These are phyloP conservation scores for Zizania palustris DNA, from an alignment of 202 grass and related monocot species.

Conservation along the genomic window DNA sequence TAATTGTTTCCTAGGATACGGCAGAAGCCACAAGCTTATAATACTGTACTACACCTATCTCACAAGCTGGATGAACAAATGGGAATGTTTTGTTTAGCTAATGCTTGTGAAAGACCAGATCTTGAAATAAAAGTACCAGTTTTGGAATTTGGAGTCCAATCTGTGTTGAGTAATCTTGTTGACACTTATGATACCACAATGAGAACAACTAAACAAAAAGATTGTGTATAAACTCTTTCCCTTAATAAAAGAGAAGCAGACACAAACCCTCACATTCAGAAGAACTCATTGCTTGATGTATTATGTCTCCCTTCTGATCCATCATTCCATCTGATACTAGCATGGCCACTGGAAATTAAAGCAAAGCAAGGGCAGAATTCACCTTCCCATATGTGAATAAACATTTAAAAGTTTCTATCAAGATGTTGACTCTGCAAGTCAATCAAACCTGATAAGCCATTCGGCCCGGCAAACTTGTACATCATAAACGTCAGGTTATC, in stretches of 20 bases:
- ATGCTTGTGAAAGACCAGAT: constrained; percentile 1
- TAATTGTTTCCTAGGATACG: not conserved
- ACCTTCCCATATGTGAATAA: not conserved
- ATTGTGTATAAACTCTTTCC: too few relatives aligned
- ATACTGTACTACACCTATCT: not conserved
- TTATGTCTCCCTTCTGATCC: not conserved
- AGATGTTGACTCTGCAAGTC: constrained; percentile 22
- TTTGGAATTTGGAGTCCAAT: not conserved
- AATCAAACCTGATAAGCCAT: not conserved
- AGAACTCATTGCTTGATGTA: not conserved
- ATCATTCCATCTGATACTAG: not conserved
- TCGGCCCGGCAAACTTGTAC: constrained; percentile 18
- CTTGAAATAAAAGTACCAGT: not conserved
- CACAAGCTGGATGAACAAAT: not conserved
- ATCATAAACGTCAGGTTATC: not conserved
- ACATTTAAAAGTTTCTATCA: not conserved
- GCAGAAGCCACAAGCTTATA: not conserved
- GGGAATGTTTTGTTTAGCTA: constrained; percentile 8
- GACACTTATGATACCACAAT: not conserved
- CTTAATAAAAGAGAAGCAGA: not conserved
- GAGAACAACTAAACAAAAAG: not conserved
- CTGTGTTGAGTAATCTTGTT: not conserved
- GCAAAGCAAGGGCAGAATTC: not conserved
- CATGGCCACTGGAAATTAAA: not conserved
- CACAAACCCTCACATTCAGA: not conserved